Conservation (phyloP, 768 basidiomycete species). For the Lactarius hengduanensis region DNA sequence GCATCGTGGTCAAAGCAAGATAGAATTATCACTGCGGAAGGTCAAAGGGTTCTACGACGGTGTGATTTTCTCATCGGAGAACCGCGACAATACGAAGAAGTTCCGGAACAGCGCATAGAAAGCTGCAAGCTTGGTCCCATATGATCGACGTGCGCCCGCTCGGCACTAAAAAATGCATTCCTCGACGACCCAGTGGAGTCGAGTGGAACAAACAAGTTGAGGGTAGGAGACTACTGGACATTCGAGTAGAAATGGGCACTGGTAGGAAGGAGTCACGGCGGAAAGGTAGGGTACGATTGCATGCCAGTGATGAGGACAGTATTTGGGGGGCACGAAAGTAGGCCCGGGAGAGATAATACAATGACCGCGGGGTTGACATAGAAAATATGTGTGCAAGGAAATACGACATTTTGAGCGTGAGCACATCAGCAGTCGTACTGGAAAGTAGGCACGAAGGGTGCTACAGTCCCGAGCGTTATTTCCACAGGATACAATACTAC, state of each 20-base stretch:
- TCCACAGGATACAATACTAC: conserved; percentile 19
- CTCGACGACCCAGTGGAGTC: conserved; percentile 25
- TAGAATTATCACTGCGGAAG: conserved; percentile 23
- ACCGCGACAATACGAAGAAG: background rate
- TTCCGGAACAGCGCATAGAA: conserved; percentile 14
- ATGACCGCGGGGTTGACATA: conserved; percentile 3
- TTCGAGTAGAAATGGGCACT: conserved; percentile 24
- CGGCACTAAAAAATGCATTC: background rate
- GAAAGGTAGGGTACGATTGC: conserved; percentile 18
- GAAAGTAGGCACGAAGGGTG: background rate
- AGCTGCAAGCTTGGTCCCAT: conserved; percentile 17
- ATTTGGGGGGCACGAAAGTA: conserved; percentile 23
- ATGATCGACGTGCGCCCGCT: background rate
- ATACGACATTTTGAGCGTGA: background rate
- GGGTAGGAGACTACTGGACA: conserved; percentile 6
- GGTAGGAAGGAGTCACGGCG: conserved; percentile 21
- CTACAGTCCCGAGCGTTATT: background rate
- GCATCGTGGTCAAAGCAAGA: background rate
- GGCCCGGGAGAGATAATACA: conserved; percentile 10
- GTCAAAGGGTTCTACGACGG: conserved; percentile 23
- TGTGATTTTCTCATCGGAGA: conserved; percentile 23
- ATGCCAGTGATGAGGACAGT: conserved; percentile 10
- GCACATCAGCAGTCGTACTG: background rate
- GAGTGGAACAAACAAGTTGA: conserved; percentile 28
- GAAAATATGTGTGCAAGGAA: background rate